These are phyloP conservation scores for Auricularia sp. DNA, from an alignment of 768 basidiomycete species.

Conservation along the genomic window DNA sequence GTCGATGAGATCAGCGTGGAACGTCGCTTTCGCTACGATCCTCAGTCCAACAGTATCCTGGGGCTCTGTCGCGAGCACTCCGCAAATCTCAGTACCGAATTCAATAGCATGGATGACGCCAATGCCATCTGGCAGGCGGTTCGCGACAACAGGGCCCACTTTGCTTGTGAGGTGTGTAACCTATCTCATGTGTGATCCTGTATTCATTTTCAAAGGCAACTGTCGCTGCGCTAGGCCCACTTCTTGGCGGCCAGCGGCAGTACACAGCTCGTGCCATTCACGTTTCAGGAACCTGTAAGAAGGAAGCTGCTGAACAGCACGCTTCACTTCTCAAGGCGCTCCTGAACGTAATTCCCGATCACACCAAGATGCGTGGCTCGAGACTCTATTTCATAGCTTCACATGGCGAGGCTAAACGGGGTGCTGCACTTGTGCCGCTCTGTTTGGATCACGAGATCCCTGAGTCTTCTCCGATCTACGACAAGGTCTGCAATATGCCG, in stretches of 20 bases:
- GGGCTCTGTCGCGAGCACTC: conserved; percentile 18
- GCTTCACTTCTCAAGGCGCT: conserved; percentile 12
- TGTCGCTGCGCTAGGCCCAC: conserved; percentile 15
- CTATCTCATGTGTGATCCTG: not conserved
- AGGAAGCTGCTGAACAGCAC: conserved; percentile 14
- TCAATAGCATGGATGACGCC: conserved; percentile 7
- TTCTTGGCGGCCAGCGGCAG: conserved; percentile 10
- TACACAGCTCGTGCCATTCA: conserved; percentile 17
- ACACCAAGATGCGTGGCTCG: not conserved
- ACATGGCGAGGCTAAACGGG: conserved; percentile 20
- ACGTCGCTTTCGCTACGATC: conserved; percentile 13
- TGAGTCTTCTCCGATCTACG: conserved; percentile 16
- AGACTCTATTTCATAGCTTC: conserved; percentile 9
- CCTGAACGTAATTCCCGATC: conserved; percentile 10
- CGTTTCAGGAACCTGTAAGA: conserved; percentile 19
- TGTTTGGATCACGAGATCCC: conserved; percentile 16
- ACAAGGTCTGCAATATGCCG: conserved; percentile 11
- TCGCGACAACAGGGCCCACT: conserved; percentile 4
- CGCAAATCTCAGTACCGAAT: conserved; percentile 9
- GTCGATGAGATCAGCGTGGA: conserved; percentile 16
- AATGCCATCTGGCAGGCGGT: not conserved
- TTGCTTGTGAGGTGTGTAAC: conserved; percentile 4
- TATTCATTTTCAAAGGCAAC: conserved; percentile 13
- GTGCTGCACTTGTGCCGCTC: conserved; percentile 15
- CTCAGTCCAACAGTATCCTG: conserved; percentile 12